Percentiles rank a stretch among this genome's conserved stretches.
Evolutionary conservation across 1,139 yeast species (phyloP).

Genomic region (Eremothecium cymbalariae): DNA sequence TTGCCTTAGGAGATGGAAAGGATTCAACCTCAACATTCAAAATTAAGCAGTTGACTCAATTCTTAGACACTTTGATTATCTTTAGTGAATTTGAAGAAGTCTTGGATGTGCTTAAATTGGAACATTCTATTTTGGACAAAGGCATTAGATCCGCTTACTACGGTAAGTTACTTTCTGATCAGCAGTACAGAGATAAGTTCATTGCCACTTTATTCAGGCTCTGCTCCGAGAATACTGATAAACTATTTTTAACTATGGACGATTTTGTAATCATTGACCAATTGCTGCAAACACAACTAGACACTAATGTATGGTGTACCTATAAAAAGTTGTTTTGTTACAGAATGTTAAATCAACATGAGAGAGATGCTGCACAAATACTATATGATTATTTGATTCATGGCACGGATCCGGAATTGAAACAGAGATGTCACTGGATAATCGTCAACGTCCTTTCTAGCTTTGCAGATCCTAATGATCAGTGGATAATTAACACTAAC

Average conservation of each 20-base stretch:
- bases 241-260: slow-evolving; percentile 16
- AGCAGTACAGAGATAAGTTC: slow-evolving; percentile 18
- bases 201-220: slow-evolving; percentile 21
- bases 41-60: slow-evolving; percentile 22
- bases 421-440: slow-evolving; percentile 21
- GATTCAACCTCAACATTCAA: slow-evolving; percentile 20
- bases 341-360: slow-evolving; percentile 24
- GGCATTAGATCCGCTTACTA: slow-evolving; percentile 21
- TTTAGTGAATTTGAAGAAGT: slow-evolving; percentile 26
- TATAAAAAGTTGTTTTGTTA: slow-evolving; percentile 25
- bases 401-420: slow-evolving; percentile 12
- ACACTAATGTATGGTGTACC: slow-evolving; percentile 18
- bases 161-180: slow-evolving; percentile 21
- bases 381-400: slow-evolving; percentile 19
- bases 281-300: slow-evolving; percentile 28
- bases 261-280: slow-evolving; percentile 43
- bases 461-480: slow-evolving; percentile 40
- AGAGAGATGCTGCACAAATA: slow-evolving; percentile 30
- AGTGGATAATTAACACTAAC: slow-evolving; percentile 42
- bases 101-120: slow-evolving; percentile 26
- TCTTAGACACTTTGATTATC: slow-evolving; percentile 22
- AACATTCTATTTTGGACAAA: slow-evolving; percentile 19
- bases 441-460: slow-evolving; percentile 25
- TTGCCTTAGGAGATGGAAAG: slow-evolving; percentile 19
- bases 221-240: slow-evolving; percentile 14